A percentile compares a stretch with the other conserved stretches of the same genome.
phyloP scores from a whole-genome alignment of 306 rosid genomes.

The Quercus bicolor region DNA sequence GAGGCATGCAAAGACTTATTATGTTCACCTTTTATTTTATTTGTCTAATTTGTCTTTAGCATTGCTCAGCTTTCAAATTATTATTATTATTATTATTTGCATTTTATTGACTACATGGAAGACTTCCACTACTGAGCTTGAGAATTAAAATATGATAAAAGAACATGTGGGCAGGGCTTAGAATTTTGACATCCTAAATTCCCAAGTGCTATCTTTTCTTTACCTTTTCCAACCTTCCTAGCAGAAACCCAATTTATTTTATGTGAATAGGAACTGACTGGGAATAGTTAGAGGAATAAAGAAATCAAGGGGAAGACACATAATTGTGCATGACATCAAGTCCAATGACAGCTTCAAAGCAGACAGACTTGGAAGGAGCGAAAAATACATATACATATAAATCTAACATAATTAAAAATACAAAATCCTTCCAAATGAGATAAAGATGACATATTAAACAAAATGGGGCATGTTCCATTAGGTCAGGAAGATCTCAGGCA shows the following conservation, averaged over 20 bases:
- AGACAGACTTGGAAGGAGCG: conserved; percentile 56
- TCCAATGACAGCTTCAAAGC: conserved; percentile 72
- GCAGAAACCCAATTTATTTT: conserved; percentile 22
- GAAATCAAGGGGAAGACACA: conserved; percentile 41
- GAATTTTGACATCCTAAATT: conserved; percentile 58
- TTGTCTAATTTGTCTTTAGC: conserved; percentile 8
- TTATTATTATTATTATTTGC: neutral
- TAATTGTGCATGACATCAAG: conserved; percentile 63
- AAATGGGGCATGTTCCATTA: conserved; percentile 67
- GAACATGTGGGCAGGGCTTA: conserved; percentile 51
- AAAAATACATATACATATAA: conserved; percentile 27
- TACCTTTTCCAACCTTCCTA: conserved; percentile 28
- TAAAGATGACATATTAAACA: conserved; percentile 56
- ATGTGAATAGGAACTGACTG: conserved; percentile 33
- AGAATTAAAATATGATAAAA: conserved; percentile 19
- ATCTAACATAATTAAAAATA: conserved; percentile 11
- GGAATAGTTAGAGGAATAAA: conserved; percentile 34
- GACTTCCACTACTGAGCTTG: conserved; percentile 14
- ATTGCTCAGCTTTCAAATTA: conserved; percentile 3
- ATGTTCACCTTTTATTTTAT: neutral
- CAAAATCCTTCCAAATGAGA: conserved; percentile 68
- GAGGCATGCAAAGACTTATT: conserved; percentile 3
- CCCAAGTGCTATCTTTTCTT: conserved; percentile 25
- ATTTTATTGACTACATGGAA: conserved; percentile 1
- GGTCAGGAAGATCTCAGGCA: conserved; percentile 68